Base-by-base conservation (phyloP, 2,329 filamentous ascomycete species). In the Penicillium sp. region DNA sequence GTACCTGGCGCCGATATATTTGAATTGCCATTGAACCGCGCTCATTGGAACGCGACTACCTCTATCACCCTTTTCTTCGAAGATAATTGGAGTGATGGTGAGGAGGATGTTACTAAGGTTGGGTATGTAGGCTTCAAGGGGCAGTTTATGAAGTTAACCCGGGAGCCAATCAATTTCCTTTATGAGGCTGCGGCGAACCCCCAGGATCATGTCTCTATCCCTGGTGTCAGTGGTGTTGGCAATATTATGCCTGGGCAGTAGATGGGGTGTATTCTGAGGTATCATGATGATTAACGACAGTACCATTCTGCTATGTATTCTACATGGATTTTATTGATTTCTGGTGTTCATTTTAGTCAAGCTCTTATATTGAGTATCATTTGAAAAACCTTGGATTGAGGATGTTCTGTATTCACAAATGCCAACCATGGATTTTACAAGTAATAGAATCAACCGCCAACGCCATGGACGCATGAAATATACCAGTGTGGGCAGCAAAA, bases 151-250 rank as follows among this genome's bases (percentile, higher is more conserved):
- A 86, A 87, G 71, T 75, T 96, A 68, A 94, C 88, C 44, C 82
- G 88, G 53, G 90, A 93, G 70, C 91, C 94, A 1, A 79, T 88
- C 7, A 91, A 88, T 64, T 93, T 97, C 65, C 68, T 96, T 58
- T 99, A 97, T 74, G 94, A 99, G 81, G 89, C 91, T 17, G 93
- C 93, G 26, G 88, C 94, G 35, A 96, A 97, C 73, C 94, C 93
- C 12, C 84, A 78, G 44, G 94, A 99, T 76, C 94, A 99, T 76
- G 75, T 75, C 61, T 71, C 75, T 45, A 76, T 79, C 45, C 72
- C 75, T 55, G 75, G 78, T 28, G 68, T 80, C 47, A 72, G 66
- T 50, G 73, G 73, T 17, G 59, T 73, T 60, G 69, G 69, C 48
- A 71, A 69, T 50, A 68, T 75, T 25, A 73, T 75, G 72, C 71